Conservation (phyloP, 2,329 filamentous ascomycete genomes). For the Pseudogymnoascus sp. region DNA sequence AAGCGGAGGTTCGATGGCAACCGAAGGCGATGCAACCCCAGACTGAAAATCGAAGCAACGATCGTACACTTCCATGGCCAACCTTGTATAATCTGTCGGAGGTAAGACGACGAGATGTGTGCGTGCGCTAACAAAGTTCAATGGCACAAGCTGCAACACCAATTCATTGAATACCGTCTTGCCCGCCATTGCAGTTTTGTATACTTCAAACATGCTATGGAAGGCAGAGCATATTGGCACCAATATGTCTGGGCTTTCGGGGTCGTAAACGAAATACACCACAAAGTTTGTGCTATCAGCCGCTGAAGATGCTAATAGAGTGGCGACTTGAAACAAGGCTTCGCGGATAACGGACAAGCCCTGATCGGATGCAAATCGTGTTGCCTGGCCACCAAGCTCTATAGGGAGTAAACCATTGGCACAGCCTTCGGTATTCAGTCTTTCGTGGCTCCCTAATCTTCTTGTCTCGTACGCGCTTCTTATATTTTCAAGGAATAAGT, state of each 20-base stretch:
- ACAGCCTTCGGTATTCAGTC: conserved; percentile 31
- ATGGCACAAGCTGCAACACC: conserved; percentile 69
- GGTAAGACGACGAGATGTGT: conserved; percentile 55
- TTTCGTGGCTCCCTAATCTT: conserved; percentile 58
- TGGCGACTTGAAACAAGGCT: conserved; percentile 23
- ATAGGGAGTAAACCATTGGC: conserved; percentile 25
- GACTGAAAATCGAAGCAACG: conserved; percentile 55
- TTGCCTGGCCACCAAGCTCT: conserved; percentile 31
- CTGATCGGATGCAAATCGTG: conserved; percentile 5
- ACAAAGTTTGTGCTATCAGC: conserved; percentile 52
- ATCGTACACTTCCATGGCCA: conserved; percentile 72
- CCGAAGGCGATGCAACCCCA: conserved; percentile 56
- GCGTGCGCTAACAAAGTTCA: conserved; percentile 57
- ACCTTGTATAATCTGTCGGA: conserved; percentile 48
- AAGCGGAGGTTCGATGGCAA: conserved; percentile 62
- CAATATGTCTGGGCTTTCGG: conserved; percentile 51
- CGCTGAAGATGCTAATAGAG: conserved; percentile 25
- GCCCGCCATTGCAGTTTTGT: conserved; percentile 43
- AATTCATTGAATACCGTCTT: conserved; percentile 51
- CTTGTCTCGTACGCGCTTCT: conserved; percentile 65
- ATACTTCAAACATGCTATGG: conserved; percentile 61
- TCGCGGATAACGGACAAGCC: conserved; percentile 16
- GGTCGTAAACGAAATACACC: conserved; percentile 67
- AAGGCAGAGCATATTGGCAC: conserved; percentile 68
- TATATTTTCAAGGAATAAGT: conserved; percentile 58